These are phyloP conservation scores for Salix purpurea DNA, from an alignment of 345 rosid species.

Conservation along the genomic window DNA sequence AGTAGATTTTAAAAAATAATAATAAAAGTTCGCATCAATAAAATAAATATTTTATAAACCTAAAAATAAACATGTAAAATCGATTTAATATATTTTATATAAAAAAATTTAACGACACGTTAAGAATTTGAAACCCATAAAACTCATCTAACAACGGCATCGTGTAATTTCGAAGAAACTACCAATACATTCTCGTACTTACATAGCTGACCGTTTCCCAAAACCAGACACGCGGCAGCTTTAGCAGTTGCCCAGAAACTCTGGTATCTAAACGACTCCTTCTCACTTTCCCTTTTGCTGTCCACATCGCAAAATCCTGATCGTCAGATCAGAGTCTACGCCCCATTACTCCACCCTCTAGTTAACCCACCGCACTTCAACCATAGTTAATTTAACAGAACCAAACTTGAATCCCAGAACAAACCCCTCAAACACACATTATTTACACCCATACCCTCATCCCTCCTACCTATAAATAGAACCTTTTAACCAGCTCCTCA, in stretches of 20 bases:
- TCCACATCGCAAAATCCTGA: constrained; percentile 6
- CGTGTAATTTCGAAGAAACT: not conserved
- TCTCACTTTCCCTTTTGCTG: constrained; percentile 4
- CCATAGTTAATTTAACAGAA: constrained; percentile 25
- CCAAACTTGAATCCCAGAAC: not conserved
- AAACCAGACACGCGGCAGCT: constrained; percentile 38
- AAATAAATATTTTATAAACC: too few species aligned
- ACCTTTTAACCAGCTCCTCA: constrained; percentile 45
- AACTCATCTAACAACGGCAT: constrained; percentile 9
- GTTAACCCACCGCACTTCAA: constrained; percentile 7
- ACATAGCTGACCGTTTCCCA: constrained; percentile 21
- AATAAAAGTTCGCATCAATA: too few species aligned
- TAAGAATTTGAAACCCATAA: not conserved
- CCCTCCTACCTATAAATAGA: constrained; percentile 25
- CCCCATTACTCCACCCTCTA: constrained; percentile 13
- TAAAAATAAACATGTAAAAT: too few species aligned
- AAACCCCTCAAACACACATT: not conserved
- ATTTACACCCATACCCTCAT: constrained; percentile 26
- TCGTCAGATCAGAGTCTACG: constrained; percentile 45
- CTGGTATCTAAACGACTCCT: constrained; percentile 19
- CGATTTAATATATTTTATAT: too few species aligned
- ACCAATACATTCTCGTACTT: constrained; percentile 4
- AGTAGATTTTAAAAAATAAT: too few species aligned
- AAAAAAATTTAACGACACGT: too few species aligned
- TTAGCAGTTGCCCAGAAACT: constrained; percentile 20